Evolutionary conservation across 345 rosid species (phyloP), one percentile per base, ranked within the genome.

Genomic region (Populus simonii): DNA sequence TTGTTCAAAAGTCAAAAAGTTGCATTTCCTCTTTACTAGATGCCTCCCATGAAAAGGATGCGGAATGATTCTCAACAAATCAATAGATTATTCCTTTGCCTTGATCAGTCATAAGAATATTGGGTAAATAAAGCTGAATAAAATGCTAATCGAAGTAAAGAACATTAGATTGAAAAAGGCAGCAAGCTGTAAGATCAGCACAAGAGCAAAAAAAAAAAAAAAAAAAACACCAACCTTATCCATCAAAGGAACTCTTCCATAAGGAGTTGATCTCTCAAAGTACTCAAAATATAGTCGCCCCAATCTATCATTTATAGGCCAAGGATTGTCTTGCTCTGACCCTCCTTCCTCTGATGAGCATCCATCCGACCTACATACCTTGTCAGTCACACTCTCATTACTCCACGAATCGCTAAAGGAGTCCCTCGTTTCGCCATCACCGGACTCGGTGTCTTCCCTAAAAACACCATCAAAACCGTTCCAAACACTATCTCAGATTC

Each of bases 171-270:
- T 4, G 38, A 35, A 35, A 10, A 74, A 71, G 27, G 25, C 76
- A 49, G 17, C 71, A 73, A 66, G 39, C 6, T 16, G 36, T 6
- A 74, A 68, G 41, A 15, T 23, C 4, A 43, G 2, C 63, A 8
- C 15, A 76, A 17, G n/a, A 39, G 4, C 38, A 74, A 45, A 59
- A 43, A 1, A 47, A 25, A 5, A 47, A n/a, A n/a, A n/a, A 69
- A 67, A 68, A 51, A 11, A 33, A 49, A 38, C 7, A 68, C n/a
- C 4, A 63, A 96, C 99, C 99, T 96, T 94, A 80, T 96, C 99
- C 98, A 89, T 92, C 83, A 96, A 92, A 80, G 99, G 99, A 81
- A 96, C 97, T 79, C 99, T 87, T 77, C 90, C 90, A 80, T 90
- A 92, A 70, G 99, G 99, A 83, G 99, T 86, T 61, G 93, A 90